Conservation (phyloP, 75 land plant species). For the Picea sitchensis region DNA sequence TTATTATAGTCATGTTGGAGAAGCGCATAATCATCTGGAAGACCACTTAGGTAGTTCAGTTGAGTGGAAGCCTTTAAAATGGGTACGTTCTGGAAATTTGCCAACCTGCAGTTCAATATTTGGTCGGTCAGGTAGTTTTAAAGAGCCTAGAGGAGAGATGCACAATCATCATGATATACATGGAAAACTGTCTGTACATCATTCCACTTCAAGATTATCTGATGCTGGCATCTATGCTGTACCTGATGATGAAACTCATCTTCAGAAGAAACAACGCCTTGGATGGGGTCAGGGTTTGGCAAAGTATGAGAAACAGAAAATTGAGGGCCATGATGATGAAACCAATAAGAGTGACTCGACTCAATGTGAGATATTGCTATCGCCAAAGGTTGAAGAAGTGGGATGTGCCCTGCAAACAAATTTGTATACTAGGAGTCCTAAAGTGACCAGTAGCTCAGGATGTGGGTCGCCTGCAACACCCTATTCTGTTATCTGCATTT, state of each 20-base stretch:
- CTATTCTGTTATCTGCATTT: conserved; percentile 50
- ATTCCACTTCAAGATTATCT: conserved; percentile 26
- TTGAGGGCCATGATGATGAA: conserved; percentile 52
- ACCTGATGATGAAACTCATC: conserved; percentile 26
- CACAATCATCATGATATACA: conserved; percentile 16
- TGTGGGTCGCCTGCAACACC: conserved; percentile 53
- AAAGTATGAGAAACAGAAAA: conserved; percentile 82
- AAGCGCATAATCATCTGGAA: conserved; percentile 16
- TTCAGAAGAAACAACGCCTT: conserved; percentile 72
- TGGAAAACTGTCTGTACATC: conserved; percentile 21
- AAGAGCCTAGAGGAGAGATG: conserved; percentile 22
- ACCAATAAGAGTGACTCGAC: conserved; percentile 8
- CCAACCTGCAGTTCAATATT: conserved; percentile 36
- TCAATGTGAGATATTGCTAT: not conserved
- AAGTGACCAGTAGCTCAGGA: conserved; percentile 17
- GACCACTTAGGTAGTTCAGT: conserved; percentile 29
- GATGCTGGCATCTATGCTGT: conserved; percentile 10
- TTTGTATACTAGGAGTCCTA: conserved; percentile 32
- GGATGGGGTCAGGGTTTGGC: conserved; percentile 97
- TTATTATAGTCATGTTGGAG: not conserved
- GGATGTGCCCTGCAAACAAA: not conserved
- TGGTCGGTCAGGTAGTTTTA: conserved; percentile 32
- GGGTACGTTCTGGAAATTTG: conserved; percentile 38
- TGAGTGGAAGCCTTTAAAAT: conserved; percentile 48
- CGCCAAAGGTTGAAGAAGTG: conserved; percentile 9